Evolutionary conservation across 148 eudicot genomes (phyloP), one percentile per base, ranked within the genome.

Genomic region (Mesembryanthemum crystallinum): DNA sequence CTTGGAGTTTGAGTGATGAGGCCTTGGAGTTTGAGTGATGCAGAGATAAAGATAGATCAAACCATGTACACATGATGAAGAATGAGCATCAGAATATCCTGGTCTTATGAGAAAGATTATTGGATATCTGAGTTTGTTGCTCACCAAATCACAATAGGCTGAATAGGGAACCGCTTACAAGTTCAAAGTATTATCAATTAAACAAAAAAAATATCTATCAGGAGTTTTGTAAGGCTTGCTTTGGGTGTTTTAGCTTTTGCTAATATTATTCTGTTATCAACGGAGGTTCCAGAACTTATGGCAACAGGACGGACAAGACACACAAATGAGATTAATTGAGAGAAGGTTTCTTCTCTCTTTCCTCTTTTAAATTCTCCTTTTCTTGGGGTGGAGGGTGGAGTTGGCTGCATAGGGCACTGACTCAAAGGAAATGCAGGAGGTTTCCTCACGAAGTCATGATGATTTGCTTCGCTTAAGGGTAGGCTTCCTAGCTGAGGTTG

Each of bases 231-330:
- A 42, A 67, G 8, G 30, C 9, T 65, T 43, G 3, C 49, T 66
- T 65, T 21, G 28, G 71, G 30, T 67, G 32, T 67, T 49, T 10
- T 43, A 10, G 71, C 71, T 67, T 43, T 39, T 43, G 27, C 61
- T 57, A 23, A 23, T n/a, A 57, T 1, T 21, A 15, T 23, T 29
- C 32, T 23, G 8, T 67, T 67, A 43, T 14, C 24, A 23, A 42
- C n/a, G 3, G 70, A 7, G 28, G 29, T 1, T 66, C 15, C 47
- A 7, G 27, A 49, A 49, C 15, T 42, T 43, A 43, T 67, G 71
- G 55, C 71, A 3, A 11, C 27, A 37, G 39, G 21, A 24, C 42
- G 2, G 51, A 37, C 54, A 67, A 23, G 32, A 42, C 18, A 20
- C n/a, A 33, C 14, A 37, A 67, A 42, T 42, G n/a, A 43, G 71